phyloP scores from a whole-genome alignment of 257 asterid genomes.

The Vinca minor region DNA sequence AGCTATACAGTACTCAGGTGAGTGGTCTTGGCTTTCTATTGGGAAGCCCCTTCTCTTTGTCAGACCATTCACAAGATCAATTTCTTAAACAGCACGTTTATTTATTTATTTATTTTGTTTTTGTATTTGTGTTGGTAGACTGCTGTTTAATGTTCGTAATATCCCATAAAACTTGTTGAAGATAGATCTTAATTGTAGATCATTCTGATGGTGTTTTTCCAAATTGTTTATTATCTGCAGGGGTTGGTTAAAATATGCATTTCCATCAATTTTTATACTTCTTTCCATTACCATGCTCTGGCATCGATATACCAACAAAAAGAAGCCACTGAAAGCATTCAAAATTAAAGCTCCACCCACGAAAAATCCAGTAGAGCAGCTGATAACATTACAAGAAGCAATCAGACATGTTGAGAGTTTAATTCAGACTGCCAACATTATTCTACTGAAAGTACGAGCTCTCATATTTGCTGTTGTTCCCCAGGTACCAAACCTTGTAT shows the following conservation, averaged over 20 bases:
- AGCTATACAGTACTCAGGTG: conserved; percentile 59
- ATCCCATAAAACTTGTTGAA: not conserved
- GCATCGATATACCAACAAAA: conserved; percentile 38
- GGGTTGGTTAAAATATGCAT: conserved; percentile 52
- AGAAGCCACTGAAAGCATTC: conserved; percentile 48
- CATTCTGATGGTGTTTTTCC: not conserved
- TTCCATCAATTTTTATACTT: conserved; percentile 39
- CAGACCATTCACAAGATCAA: not conserved
- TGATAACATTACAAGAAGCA: conserved; percentile 69
- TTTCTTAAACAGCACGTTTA: too few species aligned
- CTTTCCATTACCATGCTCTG: conserved; percentile 61
- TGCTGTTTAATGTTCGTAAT: not conserved
- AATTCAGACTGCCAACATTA: conserved; percentile 63
- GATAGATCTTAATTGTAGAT: not conserved
- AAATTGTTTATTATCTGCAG: conserved; percentile 35
- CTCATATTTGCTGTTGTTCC: conserved; percentile 62
- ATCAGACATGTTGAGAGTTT: conserved; percentile 53
- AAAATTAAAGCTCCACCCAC: conserved; percentile 57
- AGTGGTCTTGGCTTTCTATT: conserved; percentile 8
- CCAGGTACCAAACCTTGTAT: conserved; percentile 40
- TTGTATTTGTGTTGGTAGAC: not conserved
- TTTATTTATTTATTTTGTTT: too few species aligned
- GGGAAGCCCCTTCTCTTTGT: not conserved
- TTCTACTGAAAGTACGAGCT: conserved; percentile 63
- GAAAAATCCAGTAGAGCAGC: conserved; percentile 81